These are phyloP conservation scores for Gautieria morchelliformis DNA, from an alignment of 768 basidiomycete genomes.

Conservation along the genomic window DNA sequence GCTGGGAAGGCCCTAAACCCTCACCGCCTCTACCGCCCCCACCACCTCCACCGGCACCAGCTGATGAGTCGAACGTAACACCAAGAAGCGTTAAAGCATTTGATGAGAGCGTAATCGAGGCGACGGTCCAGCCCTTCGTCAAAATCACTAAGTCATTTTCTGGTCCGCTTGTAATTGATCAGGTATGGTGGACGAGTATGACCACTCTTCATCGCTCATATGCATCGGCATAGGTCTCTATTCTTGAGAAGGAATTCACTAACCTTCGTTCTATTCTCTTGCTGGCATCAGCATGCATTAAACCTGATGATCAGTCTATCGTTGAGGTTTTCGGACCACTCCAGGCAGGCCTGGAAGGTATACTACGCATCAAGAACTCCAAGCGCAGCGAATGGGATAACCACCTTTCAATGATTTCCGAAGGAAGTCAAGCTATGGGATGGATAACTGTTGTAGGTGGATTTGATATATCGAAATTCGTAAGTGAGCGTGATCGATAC, in stretches of 20 bases:
- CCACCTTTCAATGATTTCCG: slow-evolving; percentile 73
- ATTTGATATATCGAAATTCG: neutral
- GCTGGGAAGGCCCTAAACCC: slow-evolving; percentile 16
- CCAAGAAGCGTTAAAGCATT: slow-evolving; percentile 61
- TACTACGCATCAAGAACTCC: slow-evolving; percentile 75
- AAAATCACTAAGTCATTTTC: slow-evolving; percentile 65
- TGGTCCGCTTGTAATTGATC: slow-evolving; percentile 58
- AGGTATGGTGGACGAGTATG: slow-evolving; percentile 39
- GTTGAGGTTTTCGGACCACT: slow-evolving; percentile 56
- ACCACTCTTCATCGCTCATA: neutral
- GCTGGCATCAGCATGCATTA: slow-evolving; percentile 62
- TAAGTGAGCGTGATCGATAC: slow-evolving; percentile 3
- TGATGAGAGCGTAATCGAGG: slow-evolving; percentile 62
- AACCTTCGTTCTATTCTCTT: slow-evolving; percentile 63
- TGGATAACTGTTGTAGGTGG: slow-evolving; percentile 72
- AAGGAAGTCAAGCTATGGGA: slow-evolving; percentile 70
- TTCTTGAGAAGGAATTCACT: slow-evolving; percentile 58
- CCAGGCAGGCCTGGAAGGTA: slow-evolving; percentile 59
- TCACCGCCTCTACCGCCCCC: slow-evolving; percentile 18
- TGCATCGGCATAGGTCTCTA: slow-evolving; percentile 40
- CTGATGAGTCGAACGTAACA: slow-evolving; percentile 18
- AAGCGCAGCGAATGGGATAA: slow-evolving; percentile 74
- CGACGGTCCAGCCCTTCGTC: slow-evolving; percentile 64
- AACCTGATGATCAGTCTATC: slow-evolving; percentile 58
- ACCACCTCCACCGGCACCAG: slow-evolving; percentile 23